Evolutionary conservation across 768 basidiomycete species (phyloP), one percentile per base, ranked within the genome.

Genomic region (Floccularia luteovirens): DNA sequence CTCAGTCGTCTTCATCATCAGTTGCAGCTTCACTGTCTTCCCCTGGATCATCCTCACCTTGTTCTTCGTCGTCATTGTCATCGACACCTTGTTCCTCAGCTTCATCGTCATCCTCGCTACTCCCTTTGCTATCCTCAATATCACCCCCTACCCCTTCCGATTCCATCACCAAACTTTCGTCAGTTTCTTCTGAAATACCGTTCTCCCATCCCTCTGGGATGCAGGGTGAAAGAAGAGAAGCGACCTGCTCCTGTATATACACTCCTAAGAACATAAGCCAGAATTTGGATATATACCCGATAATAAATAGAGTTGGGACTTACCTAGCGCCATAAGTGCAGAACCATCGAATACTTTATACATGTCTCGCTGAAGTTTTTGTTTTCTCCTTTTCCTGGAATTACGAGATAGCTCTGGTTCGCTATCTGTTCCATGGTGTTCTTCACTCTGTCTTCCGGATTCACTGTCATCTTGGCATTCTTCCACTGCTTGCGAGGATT

Each of bases 321-420:
- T 24, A 85, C 86, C 82, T 45, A 89, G 66, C 2, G 75, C 82
- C 57, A 88, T 65, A 31, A 88, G 66, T 3, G 82, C 81, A 7
- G 80, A 78, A 3, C 86, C 86, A 48, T 86, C 80, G 45, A 86
- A 65, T 2, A 74, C 66, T 50, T 72, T 82, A 54, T 87, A 88
- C 86, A 89, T 88, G 47, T 85, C 81, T 45, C 66, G 61, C 21
- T 59, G 54, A 22, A 7, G 5, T 23, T 37, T 37, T 23, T 20
- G 14, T 37, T 47, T 47, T 47, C 4, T 42, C 38, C 23, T 35
- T 35, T 31, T 54, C 44, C 43, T 45, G 28, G 19, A 43, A 40
- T n/a, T 46, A 39, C 21, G 35, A 8, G 8, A 8, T 8, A 28
- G 8, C 8, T 28, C 27, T 28, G 27, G 27, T 8, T 28, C 14